Base-by-base conservation (phyloP, 2,329 filamentous ascomycete species). In the Delphinella strobiligena region DNA sequence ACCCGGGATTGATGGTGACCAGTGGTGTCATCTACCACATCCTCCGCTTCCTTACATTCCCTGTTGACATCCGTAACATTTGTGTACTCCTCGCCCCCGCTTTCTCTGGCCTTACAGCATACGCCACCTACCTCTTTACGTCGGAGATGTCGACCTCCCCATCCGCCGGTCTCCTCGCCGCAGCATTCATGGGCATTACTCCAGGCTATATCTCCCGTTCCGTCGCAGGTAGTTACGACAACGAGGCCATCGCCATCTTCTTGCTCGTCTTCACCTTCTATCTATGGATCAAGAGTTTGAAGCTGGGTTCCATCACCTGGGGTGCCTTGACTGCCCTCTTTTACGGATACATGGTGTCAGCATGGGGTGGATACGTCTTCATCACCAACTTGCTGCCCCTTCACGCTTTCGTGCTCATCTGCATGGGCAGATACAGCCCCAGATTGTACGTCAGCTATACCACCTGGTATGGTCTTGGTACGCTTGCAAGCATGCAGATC, bases 291-390 rank as follows among this genome's bases (percentile, higher is more conserved):
- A 96, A 96, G 74, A 86, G 91, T 15, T 74, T 98, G 51, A 98
- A 98, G 71, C 75, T 87, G 43, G 91, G 91, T 18, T 96, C 91
- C 37, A 87, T 93, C 61, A 83, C 95, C 63, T 98, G 89, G 89
- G 89, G 87, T 52, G 88, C 85, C 29, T 71, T 95, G 47, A 91
- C 88, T 52, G 91, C 91, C 32, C 72, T 98, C 40, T 96, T 93
- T 67, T 98, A 98, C 64, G 91, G 91, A 56, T 98, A 98, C 77
- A 98, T 98, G 91, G 91, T 98, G 48, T 91, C 89, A 36, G 93
- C 93, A 14, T 98, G 91, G 91, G 91, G 91, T 72, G 91, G 91
- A 58, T 98, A 98, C 62, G 91, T 94, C 55, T 98, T 98, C 75
- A 98, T 98, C 58, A 98, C 93, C 45, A 95, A 93, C 61, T 68